phyloP scores from a whole-genome alignment of 2,329 filamentous ascomycete genomes.

The Coniochaeta ligniaria region DNA sequence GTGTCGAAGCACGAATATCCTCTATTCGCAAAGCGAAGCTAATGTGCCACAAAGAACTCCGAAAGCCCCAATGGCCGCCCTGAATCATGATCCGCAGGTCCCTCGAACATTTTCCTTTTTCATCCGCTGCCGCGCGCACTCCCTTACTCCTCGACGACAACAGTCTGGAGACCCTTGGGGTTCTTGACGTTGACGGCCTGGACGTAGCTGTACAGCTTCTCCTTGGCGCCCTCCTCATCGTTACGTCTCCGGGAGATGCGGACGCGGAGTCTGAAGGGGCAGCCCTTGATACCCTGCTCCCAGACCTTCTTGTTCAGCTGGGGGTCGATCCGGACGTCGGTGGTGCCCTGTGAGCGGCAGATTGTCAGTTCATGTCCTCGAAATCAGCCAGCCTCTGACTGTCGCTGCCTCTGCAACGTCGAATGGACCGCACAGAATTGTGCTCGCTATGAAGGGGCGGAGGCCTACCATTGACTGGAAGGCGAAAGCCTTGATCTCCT shows the following conservation, averaged over 20 bases:
- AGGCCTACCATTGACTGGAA: constrained; percentile 84
- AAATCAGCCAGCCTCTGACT: constrained; percentile 1
- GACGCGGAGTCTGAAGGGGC: constrained; percentile 93
- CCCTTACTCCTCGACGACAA: constrained; percentile 69
- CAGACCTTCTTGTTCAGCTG: constrained; percentile 99
- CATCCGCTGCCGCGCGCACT: constrained; percentile 3
- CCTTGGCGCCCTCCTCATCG: constrained; percentile 98
- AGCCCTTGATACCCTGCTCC: constrained; percentile 98
- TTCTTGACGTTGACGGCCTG: constrained; percentile 99
- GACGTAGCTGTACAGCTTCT: constrained; percentile 99
- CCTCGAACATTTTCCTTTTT: constrained; percentile 16
- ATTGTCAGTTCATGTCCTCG: constrained; percentile 8
- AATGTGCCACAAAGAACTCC: constrained; percentile 34
- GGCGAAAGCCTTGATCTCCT: constrained; percentile 98
- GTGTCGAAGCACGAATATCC: constrained; percentile 17
- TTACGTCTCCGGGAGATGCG: constrained; percentile 99
- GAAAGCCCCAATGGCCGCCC: constrained; percentile 35
- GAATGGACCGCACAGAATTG: constrained; percentile 1
- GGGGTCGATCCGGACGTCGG: constrained; percentile 95
- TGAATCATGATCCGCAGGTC: constrained; percentile 21
- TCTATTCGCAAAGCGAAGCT: constrained; percentile 35
- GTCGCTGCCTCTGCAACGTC: background rate
- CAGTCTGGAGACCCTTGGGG: constrained; percentile 93
- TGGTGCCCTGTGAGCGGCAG: constrained; percentile 65
- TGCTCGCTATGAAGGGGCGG: constrained; percentile 3